phyloP scores from a whole-genome alignment of 2,329 filamentous ascomycete species.

The Chaetomium sp. region DNA sequence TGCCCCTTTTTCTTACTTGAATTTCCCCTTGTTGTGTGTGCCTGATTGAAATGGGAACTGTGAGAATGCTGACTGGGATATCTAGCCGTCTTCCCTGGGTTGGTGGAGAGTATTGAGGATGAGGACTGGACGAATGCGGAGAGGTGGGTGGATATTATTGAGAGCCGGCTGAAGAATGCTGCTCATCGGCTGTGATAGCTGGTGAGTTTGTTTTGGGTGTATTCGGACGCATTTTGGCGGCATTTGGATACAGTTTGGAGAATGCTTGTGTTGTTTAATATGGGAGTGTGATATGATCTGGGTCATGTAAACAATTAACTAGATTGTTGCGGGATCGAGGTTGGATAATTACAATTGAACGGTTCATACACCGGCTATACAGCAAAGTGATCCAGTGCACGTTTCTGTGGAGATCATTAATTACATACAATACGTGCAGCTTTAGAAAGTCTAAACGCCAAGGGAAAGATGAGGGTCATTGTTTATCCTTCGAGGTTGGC shows the following conservation, averaged over 20 bases:
- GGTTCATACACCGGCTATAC: no score
- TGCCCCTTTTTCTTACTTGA: background rate
- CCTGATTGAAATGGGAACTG: background rate
- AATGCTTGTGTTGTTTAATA: background rate
- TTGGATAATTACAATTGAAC: no score
- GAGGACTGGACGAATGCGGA: conserved; percentile 52
- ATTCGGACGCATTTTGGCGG: background rate
- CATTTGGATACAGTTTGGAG: background rate
- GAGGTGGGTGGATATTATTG: conserved; percentile 55
- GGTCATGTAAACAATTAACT: no score
- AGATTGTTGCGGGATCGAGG: no score
- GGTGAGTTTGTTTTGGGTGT: background rate
- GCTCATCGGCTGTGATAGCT: conserved; percentile 32
- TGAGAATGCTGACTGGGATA: conserved; percentile 13
- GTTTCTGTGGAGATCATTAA: no score
- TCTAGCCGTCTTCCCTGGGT: conserved; percentile 54
- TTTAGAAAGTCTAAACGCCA: no score
- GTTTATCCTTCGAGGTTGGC: no score
- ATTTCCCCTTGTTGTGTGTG: background rate
- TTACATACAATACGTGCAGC: no score
- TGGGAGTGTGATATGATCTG: no score
- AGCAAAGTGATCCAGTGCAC: no score
- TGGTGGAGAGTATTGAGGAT: conserved; percentile 56
- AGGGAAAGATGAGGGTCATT: no score
- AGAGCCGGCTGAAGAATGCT: conserved; percentile 41